Percentiles rank a stretch among this genome's conserved stretches.
Conservation (phyloP, 73 alveolate species). For the Effrenium voratum region DNA sequence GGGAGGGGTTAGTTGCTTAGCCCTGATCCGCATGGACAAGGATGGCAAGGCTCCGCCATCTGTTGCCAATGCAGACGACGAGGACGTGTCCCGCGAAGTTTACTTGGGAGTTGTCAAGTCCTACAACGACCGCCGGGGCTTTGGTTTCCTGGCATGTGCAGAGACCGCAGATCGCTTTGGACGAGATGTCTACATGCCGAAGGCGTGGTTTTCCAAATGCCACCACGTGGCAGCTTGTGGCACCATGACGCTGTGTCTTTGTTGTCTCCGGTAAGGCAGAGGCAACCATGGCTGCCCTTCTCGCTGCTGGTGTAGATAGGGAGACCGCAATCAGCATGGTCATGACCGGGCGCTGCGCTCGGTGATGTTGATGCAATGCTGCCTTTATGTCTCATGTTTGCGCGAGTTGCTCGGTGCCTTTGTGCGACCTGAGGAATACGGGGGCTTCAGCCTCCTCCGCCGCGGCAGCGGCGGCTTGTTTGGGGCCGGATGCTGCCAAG, state of each 20-base stretch:
- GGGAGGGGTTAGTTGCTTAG: neutral
- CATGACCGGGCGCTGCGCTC: slow-evolving; percentile 4
- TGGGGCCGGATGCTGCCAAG: slow-evolving; percentile 37
- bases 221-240: no score
- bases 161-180: slow-evolving; percentile 92
- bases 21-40: neutral
- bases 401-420: neutral
- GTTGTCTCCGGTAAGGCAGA: no score
- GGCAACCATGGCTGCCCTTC: slow-evolving; percentile 86
- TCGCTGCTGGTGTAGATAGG: slow-evolving; percentile 60
- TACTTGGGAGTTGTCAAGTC: slow-evolving; percentile 80
- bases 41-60: slow-evolving; percentile 23
- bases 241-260: no score
- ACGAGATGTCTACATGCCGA: slow-evolving; percentile 92
- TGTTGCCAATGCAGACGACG: slow-evolving; percentile 71
- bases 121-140: slow-evolving; percentile 92
- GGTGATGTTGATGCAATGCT: neutral
- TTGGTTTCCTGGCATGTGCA: slow-evolving; percentile 88
- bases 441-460: slow-evolving; percentile 33
- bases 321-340: slow-evolving; percentile 72
- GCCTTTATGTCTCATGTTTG: neutral
- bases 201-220: slow-evolving; percentile 20
- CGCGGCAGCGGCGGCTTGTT: slow-evolving; percentile 22
- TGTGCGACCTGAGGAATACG: neutral
- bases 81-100: slow-evolving; percentile 67